phyloP scores from a whole-genome alignment of 768 basidiomycete species.

The Saitozyma podzolica region DNA sequence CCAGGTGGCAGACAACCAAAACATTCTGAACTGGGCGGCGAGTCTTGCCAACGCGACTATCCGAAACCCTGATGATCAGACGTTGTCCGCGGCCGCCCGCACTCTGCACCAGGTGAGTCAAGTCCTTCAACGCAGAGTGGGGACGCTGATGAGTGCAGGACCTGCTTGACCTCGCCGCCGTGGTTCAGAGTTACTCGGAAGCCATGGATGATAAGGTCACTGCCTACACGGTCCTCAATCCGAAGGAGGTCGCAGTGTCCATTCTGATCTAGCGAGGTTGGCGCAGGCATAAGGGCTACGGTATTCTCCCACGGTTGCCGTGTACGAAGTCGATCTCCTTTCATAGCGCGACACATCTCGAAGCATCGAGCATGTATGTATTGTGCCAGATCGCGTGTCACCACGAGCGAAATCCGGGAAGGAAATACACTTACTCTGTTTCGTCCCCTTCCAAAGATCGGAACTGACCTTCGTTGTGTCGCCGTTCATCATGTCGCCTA shows the following conservation, averaged over 20 bases:
- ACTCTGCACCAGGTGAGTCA: background rate
- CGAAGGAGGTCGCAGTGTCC: background rate
- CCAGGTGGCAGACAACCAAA: conserved; percentile 3
- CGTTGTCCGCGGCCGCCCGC: background rate
- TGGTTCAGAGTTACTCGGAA: background rate
- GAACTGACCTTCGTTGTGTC: too few species aligned
- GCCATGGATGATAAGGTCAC: background rate
- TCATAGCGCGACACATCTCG: too few species aligned
- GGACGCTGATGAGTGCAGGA: background rate
- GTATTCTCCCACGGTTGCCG: too few species aligned
- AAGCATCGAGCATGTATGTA: too few species aligned
- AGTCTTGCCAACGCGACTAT: background rate
- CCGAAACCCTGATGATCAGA: conserved; percentile 1
- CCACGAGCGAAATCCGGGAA: too few species aligned
- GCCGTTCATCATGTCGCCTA: too few species aligned
- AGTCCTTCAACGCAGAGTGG: background rate
- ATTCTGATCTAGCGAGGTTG: too few species aligned
- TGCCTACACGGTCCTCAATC: background rate
- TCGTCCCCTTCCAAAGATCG: too few species aligned
- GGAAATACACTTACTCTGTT: too few species aligned
- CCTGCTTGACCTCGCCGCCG: background rate
- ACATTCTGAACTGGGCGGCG: background rate
- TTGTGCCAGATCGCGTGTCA: too few species aligned
- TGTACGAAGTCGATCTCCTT: too few species aligned
- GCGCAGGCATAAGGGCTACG: too few species aligned